phyloP scores from a whole-genome alignment of 2,329 filamentous ascomycete genomes.

The Aureobasidium sp. region DNA sequence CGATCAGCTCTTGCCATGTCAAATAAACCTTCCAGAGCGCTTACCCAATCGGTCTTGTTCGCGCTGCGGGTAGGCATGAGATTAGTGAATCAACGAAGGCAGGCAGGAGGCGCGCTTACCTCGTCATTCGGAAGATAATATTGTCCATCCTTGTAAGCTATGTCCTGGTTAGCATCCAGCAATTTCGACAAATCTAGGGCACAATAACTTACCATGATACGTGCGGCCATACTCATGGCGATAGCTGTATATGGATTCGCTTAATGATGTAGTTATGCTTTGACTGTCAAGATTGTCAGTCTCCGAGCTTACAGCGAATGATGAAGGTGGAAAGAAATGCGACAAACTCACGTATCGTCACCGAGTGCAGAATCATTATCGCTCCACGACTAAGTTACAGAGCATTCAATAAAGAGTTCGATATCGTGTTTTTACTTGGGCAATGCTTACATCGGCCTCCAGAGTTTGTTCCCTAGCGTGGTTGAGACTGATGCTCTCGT shows the following conservation, averaged over 20 bases:
- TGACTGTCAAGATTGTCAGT: slow-evolving; percentile 16
- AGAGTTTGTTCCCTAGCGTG: slow-evolving; percentile 27
- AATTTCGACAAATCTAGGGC: neutral
- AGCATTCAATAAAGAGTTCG: neutral
- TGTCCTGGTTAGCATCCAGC: neutral
- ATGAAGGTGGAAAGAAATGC: neutral
- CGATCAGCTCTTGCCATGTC: neutral
- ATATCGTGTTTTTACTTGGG: neutral
- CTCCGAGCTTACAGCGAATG: neutral
- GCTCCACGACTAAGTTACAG: slow-evolving; percentile 16
- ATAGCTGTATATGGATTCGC: slow-evolving; percentile 29
- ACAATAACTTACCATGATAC: slow-evolving; percentile 24
- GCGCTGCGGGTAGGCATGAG: slow-evolving; percentile 16
- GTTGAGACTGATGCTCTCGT: slow-evolving; percentile 10
- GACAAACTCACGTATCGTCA: slow-evolving; percentile 20
- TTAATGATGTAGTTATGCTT: slow-evolving; percentile 26
- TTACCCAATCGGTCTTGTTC: slow-evolving; percentile 27
- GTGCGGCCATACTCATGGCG: slow-evolving; percentile 28
- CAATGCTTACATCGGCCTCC: slow-evolving; percentile 25
- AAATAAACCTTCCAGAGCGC: neutral
- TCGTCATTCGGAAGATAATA: slow-evolving; percentile 35
- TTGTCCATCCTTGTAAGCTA: slow-evolving; percentile 31
- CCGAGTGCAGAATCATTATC: slow-evolving; percentile 28
- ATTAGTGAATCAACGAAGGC: neutral
- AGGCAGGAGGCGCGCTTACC: slow-evolving; percentile 14